A percentile compares a stretch with the other conserved stretches of the same genome.
phyloP scores from a whole-genome alignment of 1,284 basidiomycete genomes.

The Papiliotrema laurentii region DNA sequence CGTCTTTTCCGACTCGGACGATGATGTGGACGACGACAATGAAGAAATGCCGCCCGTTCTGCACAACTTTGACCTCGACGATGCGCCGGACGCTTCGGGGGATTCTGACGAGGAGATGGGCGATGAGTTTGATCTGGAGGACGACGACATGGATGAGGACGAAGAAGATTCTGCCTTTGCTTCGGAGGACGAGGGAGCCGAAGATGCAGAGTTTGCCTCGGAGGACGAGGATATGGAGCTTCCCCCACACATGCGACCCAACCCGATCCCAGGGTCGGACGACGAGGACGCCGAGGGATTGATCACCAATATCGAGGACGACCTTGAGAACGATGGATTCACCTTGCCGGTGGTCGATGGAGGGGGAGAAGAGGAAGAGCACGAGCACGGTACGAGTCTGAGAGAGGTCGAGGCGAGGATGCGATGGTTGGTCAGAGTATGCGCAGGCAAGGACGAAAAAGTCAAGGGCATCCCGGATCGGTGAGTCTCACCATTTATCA shows the following conservation, averaged over 20 bases:
- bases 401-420: slow-evolving; percentile 83
- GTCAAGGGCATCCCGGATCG: slow-evolving; percentile 53
- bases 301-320: slow-evolving; percentile 53
- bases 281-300: slow-evolving; percentile 49
- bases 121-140: slow-evolving; percentile 29
- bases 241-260: slow-evolving; percentile 21
- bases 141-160: slow-evolving; percentile 52
- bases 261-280: slow-evolving; percentile 28
- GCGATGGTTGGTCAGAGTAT: slow-evolving; percentile 76
- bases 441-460: slow-evolving; percentile 69
- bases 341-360: slow-evolving; percentile 75
- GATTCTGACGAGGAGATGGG: slow-evolving; percentile 24
- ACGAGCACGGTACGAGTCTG: slow-evolving; percentile 62
- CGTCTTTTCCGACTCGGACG: slow-evolving; percentile 59
- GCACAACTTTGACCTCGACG: slow-evolving; percentile 48
- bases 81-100: slow-evolving; percentile 35
- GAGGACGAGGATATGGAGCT: slow-evolving; percentile 53
- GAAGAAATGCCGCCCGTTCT: slow-evolving; percentile 42
- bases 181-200: slow-evolving; percentile 34
- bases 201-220: too few species aligned
- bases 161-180: slow-evolving; percentile 52
- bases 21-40: slow-evolving; percentile 46
- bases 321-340: slow-evolving; percentile 64
- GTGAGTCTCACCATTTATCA: slow-evolving; percentile 51
- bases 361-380: slow-evolving; percentile 75